Conservation (phyloP, 2,329 filamentous ascomycete genomes). For the Fusarium stilboides region DNA sequence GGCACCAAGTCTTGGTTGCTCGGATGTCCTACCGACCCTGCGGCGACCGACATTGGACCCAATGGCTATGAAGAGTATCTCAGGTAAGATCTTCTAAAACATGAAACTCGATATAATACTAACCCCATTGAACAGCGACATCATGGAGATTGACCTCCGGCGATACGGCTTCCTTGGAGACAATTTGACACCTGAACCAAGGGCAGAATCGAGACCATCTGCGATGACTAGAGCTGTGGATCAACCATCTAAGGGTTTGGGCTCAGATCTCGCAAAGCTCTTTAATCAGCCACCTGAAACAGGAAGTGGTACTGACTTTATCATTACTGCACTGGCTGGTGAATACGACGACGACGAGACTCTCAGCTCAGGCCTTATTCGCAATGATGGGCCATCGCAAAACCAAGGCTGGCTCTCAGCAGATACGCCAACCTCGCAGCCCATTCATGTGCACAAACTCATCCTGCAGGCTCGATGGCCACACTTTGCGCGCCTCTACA, state of each 20-base stretch:
- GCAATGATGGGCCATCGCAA: conserved; percentile 59
- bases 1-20: conserved; percentile 97
- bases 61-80: conserved; percentile 90
- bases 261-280: conserved; percentile 85
- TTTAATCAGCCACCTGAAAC: conserved; percentile 90
- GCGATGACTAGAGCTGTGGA: conserved; percentile 64
- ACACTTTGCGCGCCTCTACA: conserved; percentile 93
- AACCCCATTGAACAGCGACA: conserved; percentile 71
- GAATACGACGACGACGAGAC: conserved; percentile 79
- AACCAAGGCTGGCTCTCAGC: conserved; percentile 72
- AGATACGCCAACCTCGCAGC: conserved; percentile 78
- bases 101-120: conserved; percentile 19
- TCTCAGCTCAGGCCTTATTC: conserved; percentile 66
- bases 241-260: conserved; percentile 77
- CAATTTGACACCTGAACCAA: conserved; percentile 72
- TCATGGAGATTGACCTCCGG: conserved; percentile 92
- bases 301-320: conserved; percentile 90
- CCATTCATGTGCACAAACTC: conserved; percentile 95
- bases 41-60: conserved; percentile 74
- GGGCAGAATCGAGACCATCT: conserved; percentile 65
- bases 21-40: conserved; percentile 86
- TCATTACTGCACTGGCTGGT: conserved; percentile 89
- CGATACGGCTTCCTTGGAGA: conserved; percentile 93
- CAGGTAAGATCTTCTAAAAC: conserved; percentile 58
- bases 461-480: conserved; percentile 97